These are phyloP conservation scores for Leccinum variicolor DNA, from an alignment of 768 basidiomycete species.

Conservation along the genomic window DNA sequence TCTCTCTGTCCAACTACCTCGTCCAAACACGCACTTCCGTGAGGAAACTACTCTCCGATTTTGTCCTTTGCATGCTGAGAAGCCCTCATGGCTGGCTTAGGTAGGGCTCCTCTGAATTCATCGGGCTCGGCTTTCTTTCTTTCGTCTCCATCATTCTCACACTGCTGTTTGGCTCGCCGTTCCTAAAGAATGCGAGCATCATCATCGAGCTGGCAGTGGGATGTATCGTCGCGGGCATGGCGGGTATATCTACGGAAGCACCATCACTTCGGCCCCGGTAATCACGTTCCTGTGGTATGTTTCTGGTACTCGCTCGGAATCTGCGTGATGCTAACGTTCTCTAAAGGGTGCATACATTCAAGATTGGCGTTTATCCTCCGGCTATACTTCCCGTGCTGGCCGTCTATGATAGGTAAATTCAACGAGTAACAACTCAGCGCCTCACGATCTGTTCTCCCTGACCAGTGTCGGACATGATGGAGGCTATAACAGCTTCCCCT, in stretches of 20 bases:
- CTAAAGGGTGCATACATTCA: constrained; percentile 69
- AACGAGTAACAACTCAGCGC: not conserved
- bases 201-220: constrained; percentile 77
- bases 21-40: constrained; percentile 68
- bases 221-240: constrained; percentile 76
- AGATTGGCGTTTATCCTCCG: constrained; percentile 71
- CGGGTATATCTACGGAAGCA: constrained; percentile 73
- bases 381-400: too few relatives aligned
- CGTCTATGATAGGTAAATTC: constrained; percentile 48
- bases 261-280: constrained; percentile 63
- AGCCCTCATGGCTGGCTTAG: constrained; percentile 24
- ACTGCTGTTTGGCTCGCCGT: constrained; percentile 84
- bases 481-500: constrained; percentile 77
- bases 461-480: constrained; percentile 70
- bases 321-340: not conserved
- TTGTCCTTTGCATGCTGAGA: too few relatives aligned
- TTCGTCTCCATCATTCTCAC: constrained; percentile 75
- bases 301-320: not conserved
- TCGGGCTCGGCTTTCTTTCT: constrained; percentile 83
- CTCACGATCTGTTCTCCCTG: not conserved
- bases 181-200: constrained; percentile 77
- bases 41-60: not conserved
- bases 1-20: constrained; percentile 75
- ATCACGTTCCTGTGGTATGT: constrained; percentile 78
- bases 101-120: constrained; percentile 82